phyloP scores from a whole-genome alignment of 176 grass and related monocot species.

The Secale cereale region DNA sequence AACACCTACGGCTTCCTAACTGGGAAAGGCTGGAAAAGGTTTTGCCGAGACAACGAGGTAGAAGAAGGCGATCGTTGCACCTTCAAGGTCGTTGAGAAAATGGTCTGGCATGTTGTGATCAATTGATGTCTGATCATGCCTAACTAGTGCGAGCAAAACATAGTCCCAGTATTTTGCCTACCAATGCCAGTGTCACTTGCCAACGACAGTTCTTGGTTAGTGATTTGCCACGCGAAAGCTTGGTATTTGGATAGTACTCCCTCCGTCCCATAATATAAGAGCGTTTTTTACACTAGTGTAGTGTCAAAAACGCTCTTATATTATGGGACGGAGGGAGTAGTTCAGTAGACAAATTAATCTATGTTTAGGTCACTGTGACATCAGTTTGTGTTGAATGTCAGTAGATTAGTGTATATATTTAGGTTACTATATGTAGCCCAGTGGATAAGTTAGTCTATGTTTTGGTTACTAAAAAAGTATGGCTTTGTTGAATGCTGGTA shows the following conservation, averaged over 20 bases:
- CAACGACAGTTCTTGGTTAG: background rate
- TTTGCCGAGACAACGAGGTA: constrained; percentile 31
- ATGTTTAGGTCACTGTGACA: background rate
- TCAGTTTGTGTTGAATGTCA: background rate
- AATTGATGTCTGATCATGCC: background rate
- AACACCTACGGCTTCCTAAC: constrained; percentile 20
- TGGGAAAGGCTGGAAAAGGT: constrained; percentile 2
- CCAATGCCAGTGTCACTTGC: background rate
- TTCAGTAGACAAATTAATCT: background rate
- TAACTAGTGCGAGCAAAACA: background rate
- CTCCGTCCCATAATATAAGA: too few species aligned
- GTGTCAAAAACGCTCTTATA: too few species aligned
- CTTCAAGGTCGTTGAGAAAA: constrained; percentile 19
- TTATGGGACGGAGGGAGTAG: too few species aligned
- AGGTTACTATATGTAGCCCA: background rate
- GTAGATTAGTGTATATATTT: background rate
- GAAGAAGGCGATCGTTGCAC: constrained; percentile 10
- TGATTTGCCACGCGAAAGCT: background rate
- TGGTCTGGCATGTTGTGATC: background rate
- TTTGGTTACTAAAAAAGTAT: background rate
- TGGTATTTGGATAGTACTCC: background rate
- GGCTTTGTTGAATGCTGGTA: background rate
- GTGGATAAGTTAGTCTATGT: background rate
- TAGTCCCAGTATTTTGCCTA: background rate
- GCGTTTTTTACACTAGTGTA: too few species aligned